phyloP scores from a whole-genome alignment of 495 filamentous ascomycete species.

The Poronia punctata region DNA sequence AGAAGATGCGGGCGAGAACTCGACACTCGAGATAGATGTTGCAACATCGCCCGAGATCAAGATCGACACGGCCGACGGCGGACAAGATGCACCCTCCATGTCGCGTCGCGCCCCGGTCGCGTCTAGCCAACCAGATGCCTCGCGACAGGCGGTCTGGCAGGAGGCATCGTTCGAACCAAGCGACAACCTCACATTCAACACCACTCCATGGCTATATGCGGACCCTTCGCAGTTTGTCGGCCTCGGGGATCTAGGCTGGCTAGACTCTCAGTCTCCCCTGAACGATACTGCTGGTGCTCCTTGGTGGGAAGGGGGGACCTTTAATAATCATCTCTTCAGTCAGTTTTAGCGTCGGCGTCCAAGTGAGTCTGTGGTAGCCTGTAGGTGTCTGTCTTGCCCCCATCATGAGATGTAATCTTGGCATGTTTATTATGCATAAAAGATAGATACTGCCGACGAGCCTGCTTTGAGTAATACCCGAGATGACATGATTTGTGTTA shows the following conservation, averaged over 20 bases:
- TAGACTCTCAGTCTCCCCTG: slow-evolving; percentile 27
- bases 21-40: slow-evolving; percentile 38
- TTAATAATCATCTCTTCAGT: slow-evolving; percentile 22
- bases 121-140: slow-evolving; percentile 11
- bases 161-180: slow-evolving; percentile 27
- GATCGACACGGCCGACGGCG: slow-evolving; percentile 39
- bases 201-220: slow-evolving; percentile 40
- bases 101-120: slow-evolving; percentile 19
- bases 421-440: background rate
- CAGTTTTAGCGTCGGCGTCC: slow-evolving; percentile 12
- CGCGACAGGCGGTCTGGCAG: slow-evolving; percentile 22
- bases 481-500: too few relatives aligned
- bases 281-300: slow-evolving; percentile 34
- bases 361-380: background rate
- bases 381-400: background rate
- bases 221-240: slow-evolving; percentile 36
- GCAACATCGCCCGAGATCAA: slow-evolving; percentile 39
- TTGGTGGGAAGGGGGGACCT: slow-evolving; percentile 41
- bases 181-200: slow-evolving; percentile 41
- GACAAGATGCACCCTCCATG: slow-evolving; percentile 35
- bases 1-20: slow-evolving; percentile 22
- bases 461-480: too few relatives aligned
- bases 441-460: too few relatives aligned
- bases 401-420: background rate
- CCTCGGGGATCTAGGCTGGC: slow-evolving; percentile 33